Conservation (phyloP, 257 asterid genomes). For the Osmanthus fragrans region DNA sequence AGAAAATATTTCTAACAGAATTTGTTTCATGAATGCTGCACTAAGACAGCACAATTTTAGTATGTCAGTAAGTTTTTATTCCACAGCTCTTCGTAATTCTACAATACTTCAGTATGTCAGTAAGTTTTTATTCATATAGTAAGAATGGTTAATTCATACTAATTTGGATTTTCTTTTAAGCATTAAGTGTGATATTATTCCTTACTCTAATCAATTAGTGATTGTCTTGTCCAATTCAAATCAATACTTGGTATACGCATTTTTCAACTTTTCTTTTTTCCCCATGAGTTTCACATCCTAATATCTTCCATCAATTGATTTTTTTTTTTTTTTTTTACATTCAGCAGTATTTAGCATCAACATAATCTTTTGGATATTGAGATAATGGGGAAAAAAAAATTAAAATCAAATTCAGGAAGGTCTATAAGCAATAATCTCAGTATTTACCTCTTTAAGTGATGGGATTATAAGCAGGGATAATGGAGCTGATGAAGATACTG, state of each 20-base stretch:
- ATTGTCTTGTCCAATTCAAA: neutral
- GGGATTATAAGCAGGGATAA: constrained; percentile 77
- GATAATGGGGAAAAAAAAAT: neutral
- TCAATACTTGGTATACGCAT: neutral
- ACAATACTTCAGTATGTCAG: neutral
- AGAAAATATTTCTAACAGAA: neutral
- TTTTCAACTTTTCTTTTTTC: constrained; percentile 1
- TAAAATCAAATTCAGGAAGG: constrained; percentile 4
- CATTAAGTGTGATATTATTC: neutral
- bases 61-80: neutral
- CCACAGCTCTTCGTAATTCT: neutral
- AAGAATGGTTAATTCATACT: neutral
- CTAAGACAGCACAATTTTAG: neutral
- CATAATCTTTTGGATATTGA: neutral
- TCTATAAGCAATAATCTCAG: neutral
- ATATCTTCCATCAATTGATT: neutral
- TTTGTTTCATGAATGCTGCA: neutral
- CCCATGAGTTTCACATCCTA: neutral
- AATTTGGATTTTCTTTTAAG: neutral
- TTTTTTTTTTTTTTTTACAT: neutral
- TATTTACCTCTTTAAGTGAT: constrained; percentile 79
- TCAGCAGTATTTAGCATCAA: neutral
- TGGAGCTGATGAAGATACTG: constrained; percentile 64
- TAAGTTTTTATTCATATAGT: neutral
- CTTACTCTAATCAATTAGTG: neutral